Conservation (phyloP, 805 yeast species). For the Starmerella gropengiesseri region DNA sequence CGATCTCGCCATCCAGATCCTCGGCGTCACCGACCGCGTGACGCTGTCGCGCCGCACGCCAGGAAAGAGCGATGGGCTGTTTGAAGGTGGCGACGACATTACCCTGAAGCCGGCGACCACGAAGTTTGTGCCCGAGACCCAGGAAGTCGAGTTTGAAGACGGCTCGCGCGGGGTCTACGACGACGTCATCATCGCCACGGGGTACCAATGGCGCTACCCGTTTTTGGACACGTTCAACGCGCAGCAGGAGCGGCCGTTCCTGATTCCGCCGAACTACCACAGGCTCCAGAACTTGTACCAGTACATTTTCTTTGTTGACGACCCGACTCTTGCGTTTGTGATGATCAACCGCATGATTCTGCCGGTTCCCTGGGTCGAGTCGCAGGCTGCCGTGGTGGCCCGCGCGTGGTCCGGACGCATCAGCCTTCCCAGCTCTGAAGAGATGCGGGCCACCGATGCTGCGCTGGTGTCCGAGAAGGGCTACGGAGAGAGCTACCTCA, state of each 20-base stretch:
- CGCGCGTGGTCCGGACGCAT: slow-evolving; percentile 50
- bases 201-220: slow-evolving; percentile 59
- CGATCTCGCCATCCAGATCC: slow-evolving; percentile 56
- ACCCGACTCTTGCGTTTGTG: slow-evolving; percentile 54
- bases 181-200: slow-evolving; percentile 57
- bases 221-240: slow-evolving; percentile 32
- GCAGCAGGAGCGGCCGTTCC: slow-evolving; percentile 14
- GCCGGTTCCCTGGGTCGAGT: slow-evolving; percentile 32
- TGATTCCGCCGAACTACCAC: slow-evolving; percentile 33
- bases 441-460: slow-evolving; percentile 37
- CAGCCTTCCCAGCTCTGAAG: slow-evolving; percentile 37
- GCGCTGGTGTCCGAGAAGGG: slow-evolving; percentile 36
- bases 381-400: slow-evolving; percentile 56
- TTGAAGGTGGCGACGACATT: slow-evolving; percentile 27
- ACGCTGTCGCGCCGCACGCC: slow-evolving; percentile 39
- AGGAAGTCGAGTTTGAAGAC: slow-evolving; percentile 37
- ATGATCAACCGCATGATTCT: slow-evolving; percentile 35
- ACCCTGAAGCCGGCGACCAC: slow-evolving; percentile 25
- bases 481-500: slow-evolving; percentile 41
- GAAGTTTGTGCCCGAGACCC: slow-evolving; percentile 28
- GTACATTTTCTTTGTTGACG: slow-evolving; percentile 46
- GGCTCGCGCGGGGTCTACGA: slow-evolving; percentile 44
- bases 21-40: slow-evolving; percentile 35
- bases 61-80: slow-evolving; percentile 32
- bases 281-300: slow-evolving; percentile 45